Conservation (phyloP, 2,329 filamentous ascomycete genomes). For the Exophiala sideris region DNA sequence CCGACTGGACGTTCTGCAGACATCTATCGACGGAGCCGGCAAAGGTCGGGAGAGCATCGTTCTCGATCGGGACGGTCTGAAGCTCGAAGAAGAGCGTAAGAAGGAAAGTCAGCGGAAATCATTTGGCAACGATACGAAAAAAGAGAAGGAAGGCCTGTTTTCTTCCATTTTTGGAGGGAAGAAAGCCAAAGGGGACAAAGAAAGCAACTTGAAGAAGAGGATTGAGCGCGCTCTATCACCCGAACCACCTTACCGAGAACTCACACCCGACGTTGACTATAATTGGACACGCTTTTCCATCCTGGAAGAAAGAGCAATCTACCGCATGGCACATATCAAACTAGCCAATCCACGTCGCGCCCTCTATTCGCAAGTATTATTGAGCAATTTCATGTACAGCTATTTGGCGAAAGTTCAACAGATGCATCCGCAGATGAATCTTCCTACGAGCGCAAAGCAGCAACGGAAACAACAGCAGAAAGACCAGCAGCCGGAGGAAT, state of each 20-base stretch:
- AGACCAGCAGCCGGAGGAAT: constrained; percentile 38
- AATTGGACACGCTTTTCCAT: constrained; percentile 95
- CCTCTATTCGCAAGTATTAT: constrained; percentile 86
- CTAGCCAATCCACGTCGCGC: constrained; percentile 93
- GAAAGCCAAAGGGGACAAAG: constrained; percentile 72
- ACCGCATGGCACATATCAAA: constrained; percentile 98
- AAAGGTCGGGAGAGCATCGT: constrained; percentile 76
- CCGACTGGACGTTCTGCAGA: constrained; percentile 80
- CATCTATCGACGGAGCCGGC: constrained; percentile 68
- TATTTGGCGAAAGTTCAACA: constrained; percentile 98
- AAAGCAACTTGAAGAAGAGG: constrained; percentile 70
- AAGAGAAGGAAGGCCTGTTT: constrained; percentile 91
- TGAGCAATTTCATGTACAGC: constrained; percentile 99
- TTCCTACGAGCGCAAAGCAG: constrained; percentile 74
- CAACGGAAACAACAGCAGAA: constrained; percentile 46
- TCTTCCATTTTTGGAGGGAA: constrained; percentile 91
- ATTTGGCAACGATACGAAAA: constrained; percentile 65
- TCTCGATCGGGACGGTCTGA: constrained; percentile 73
- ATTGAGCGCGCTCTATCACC: constrained; percentile 72
- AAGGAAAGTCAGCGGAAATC: constrained; percentile 75
- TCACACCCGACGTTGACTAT: constrained; percentile 88
- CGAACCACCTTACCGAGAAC: constrained; percentile 68
- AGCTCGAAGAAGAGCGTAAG: constrained; percentile 67
- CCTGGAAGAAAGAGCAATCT: constrained; percentile 92
- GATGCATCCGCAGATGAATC: constrained; percentile 94